Evolutionary conservation across 2,329 filamentous ascomycete genomes (phyloP), one percentile per base, ranked within the genome.

Genomic region (Cladosporium sphaerospermum): DNA sequence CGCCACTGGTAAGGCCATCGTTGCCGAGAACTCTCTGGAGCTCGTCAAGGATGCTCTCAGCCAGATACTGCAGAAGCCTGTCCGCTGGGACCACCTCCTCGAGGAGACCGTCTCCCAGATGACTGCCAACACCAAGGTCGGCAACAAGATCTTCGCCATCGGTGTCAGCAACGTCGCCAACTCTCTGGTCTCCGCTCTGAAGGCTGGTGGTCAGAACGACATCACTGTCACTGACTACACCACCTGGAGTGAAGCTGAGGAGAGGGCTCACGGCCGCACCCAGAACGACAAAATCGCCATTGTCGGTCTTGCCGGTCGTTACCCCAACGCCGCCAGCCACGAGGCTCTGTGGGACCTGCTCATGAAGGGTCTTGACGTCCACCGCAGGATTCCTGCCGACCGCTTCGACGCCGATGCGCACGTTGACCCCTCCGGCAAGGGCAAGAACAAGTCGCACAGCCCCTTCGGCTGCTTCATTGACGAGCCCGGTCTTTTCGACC

Each of bases 291-390:
- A 90, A 69, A 81, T 95, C 57, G 89, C 89, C 54, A 90, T 95
- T 57, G 86, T 95, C 33, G 89, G 89, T 49, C 88, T 89, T 80
- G 81, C 87, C 43, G 86, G 87, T 47, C 80, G 87, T 47, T 90
- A 89, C 67, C 87, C 87, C 1, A 83, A 86, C 61, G 84, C 86
- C 46, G 84, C 82, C 13, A 85, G 78, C 62, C 79, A 83, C 56
- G 84, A 89, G 54, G 80, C 81, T 52, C 80, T 91, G 31, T 91
- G 87, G 87, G 82, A 88, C 55, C 74, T 90, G 3, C 76, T 91
- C 16, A 80, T 84, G 66, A 83, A 86, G 68, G 87, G 87, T 10
- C 77, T 89, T 7, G 86, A 89, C 67, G 86, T 89, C 32, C 85
- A 89, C 65, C 78, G 81, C 56, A 78, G 78, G 56, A 76, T 86